Conservation (phyloP, 2,329 filamentous ascomycete species). For the Diaporthe citrichinensis region DNA sequence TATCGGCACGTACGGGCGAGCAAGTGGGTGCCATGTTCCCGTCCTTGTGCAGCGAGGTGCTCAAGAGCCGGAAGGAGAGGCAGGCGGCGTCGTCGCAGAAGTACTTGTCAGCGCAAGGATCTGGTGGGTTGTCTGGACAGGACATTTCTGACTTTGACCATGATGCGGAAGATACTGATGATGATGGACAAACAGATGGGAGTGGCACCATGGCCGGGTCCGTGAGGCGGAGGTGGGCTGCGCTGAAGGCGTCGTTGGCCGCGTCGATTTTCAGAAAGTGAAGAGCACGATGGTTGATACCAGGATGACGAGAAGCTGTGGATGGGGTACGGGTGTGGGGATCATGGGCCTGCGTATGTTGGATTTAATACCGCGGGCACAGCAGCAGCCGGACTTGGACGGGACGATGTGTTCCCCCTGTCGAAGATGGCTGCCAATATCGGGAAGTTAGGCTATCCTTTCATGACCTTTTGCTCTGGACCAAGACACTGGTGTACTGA, state of each 20-base stretch:
- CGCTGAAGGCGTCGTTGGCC: slow-evolving; percentile 33
- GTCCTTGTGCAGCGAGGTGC: slow-evolving; percentile 51
- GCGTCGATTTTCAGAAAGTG: slow-evolving; percentile 34
- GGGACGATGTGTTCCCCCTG: neutral
- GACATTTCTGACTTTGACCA: slow-evolving; percentile 28
- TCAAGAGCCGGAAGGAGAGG: slow-evolving; percentile 47
- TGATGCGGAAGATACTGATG: slow-evolving; percentile 30
- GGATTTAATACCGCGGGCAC: neutral
- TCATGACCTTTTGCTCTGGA: neutral
- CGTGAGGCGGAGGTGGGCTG: slow-evolving; percentile 33
- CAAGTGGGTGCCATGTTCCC: slow-evolving; percentile 53
- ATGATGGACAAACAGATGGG: slow-evolving; percentile 27
- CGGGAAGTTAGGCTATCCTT: neutral
- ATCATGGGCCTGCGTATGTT: neutral
- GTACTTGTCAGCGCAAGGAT: slow-evolving; percentile 2
- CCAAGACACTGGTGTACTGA: neutral
- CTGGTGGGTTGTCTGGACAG: slow-evolving; percentile 34
- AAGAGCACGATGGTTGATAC: neutral
- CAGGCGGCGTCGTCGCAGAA: slow-evolving; percentile 2
- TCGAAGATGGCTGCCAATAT: neutral
- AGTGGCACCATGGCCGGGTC: slow-evolving; percentile 25
- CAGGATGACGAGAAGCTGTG: neutral
- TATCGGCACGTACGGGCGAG: slow-evolving; percentile 53
- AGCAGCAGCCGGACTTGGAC: neutral
- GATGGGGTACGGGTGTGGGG: neutral